phyloP scores from a whole-genome alignment of 441 rosid genomes.

The Aquilaria agallochum region DNA sequence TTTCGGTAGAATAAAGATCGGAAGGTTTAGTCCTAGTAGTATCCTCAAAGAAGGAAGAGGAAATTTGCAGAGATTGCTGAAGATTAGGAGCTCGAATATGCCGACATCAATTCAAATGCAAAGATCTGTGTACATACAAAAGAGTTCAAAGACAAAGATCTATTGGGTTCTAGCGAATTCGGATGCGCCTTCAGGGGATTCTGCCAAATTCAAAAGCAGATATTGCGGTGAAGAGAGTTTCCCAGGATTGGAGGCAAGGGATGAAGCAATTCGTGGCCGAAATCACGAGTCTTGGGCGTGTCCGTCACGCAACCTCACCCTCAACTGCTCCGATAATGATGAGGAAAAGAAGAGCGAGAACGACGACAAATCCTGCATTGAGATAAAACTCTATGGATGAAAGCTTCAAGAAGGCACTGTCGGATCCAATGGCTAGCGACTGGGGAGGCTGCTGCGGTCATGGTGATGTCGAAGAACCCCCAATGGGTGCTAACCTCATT shows the following conservation, averaged over 20 bases:
- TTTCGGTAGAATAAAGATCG: too few species aligned
- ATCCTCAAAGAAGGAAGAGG: conserved; percentile 10
- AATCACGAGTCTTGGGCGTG: conserved; percentile 39
- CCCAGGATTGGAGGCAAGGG: conserved; percentile 42
- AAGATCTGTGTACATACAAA: conserved; percentile 40
- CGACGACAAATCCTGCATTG: too few species aligned
- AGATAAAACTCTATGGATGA: too few species aligned
- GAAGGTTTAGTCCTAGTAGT: too few species aligned
- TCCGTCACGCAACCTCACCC: conserved; percentile 22
- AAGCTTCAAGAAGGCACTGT: too few species aligned
- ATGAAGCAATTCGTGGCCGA: conserved; percentile 45
- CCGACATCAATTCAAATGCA: conserved; percentile 38
- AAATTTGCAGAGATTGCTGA: conserved; percentile 24
- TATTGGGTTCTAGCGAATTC: conserved; percentile 38
- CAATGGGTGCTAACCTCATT: too few species aligned
- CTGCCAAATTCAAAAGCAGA: conserved; percentile 20
- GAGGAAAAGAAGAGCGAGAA: too few species aligned
- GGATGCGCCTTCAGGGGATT: conserved; percentile 37
- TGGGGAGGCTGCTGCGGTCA: too few species aligned
- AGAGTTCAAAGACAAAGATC: conserved; percentile 35
- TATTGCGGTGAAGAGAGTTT: conserved; percentile 43
- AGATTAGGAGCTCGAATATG: conserved; percentile 36
- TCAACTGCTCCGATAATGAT: too few species aligned
- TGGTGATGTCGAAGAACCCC: too few species aligned
- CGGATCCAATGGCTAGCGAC: too few species aligned